Evolutionary conservation across 2,329 filamentous ascomycete genomes (phyloP), one percentile per base, ranked within the genome.

Genomic region (Dothistroma septosporum): DNA sequence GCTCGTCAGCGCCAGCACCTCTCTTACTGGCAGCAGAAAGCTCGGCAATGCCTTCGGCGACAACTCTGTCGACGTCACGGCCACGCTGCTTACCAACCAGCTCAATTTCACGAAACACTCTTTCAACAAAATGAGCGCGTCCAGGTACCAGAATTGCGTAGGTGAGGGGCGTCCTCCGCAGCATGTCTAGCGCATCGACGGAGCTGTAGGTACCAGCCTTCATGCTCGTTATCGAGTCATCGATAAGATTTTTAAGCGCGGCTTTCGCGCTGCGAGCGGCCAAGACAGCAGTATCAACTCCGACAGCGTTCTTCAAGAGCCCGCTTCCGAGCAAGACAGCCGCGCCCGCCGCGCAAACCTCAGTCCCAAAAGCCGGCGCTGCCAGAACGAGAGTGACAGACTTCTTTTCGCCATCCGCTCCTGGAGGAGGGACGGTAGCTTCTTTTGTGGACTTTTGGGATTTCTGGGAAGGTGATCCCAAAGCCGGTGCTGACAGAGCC

Each of bases 121-220:
- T 61, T 59, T 72, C 70, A 6, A 72, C 69, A 19, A 66, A 61
- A 5, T 61, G 58, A 12, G 61, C 61, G 28, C 70, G 69, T 7
- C 66, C 69, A 21, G 70, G 70, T 1, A 72, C 65, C 10, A 66
- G 58, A 22, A 53, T 64, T 2, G 69, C 68, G 47, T 72, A 72
- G 5, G 66, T 68, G n/a, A 71, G 55, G 5, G 67, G 68, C 4
- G 68, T 70, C 2, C 70, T 67, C 31, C 68, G 60, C 10, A 71
- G 66, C 44, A 70, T 65, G 53, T 72, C 70, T 9, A 72, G 62
- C 7, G 69, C 69, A 62, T 72, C 70, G 21, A 67, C 64, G 0
- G 64, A 65, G 61, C 64, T 70, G 55, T 71, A 71, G 1, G 68
- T 72, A 4, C 69, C 70, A 1, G 68, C 63, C 52, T 68, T 67